Evolutionary conservation across 192 early-diverging fungal species (phyloP).

Genomic region (Paraglomus brasilianum): DNA sequence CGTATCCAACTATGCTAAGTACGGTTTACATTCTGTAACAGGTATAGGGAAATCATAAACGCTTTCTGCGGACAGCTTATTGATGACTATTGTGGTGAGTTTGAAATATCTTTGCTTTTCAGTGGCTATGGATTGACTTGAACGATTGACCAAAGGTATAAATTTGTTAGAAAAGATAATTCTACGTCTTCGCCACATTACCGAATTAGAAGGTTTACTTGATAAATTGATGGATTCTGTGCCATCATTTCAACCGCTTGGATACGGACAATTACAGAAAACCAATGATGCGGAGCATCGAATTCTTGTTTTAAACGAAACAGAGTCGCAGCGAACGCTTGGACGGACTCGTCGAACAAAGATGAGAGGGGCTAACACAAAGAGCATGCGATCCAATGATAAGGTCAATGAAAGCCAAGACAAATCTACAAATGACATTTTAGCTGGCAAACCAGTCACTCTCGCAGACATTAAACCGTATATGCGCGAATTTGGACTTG

Average conservation of each 20-base stretch:
- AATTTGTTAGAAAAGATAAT: conserved; percentile 35
- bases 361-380: conserved; percentile 7
- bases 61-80: conserved; percentile 46
- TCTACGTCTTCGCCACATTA: conserved; percentile 44
- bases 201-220: conserved; percentile 39
- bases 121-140: background rate
- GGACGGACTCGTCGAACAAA: conserved; percentile 17
- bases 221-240: conserved; percentile 35
- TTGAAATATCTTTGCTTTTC: background rate
- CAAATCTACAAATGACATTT: background rate
- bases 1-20: background rate
- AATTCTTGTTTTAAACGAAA: background rate
- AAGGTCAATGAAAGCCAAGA: conserved; percentile 2
- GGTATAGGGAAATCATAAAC: conserved; percentile 70
- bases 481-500: conserved; percentile 37
- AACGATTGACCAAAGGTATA: background rate
- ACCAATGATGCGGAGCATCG: background rate
- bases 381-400: conserved; percentile 2
- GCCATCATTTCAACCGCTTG: conserved; percentile 43
- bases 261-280: conserved; percentile 31
- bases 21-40: conserved; percentile 30
- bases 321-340: background rate
- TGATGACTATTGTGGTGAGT: background rate
- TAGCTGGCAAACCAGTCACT: background rate
- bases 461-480: conserved; percentile 34